Evolutionary conservation across 1,284 basidiomycete species (phyloP), one percentile per base, ranked within the genome.

Genomic region (Microbotryomycetes sp.): DNA sequence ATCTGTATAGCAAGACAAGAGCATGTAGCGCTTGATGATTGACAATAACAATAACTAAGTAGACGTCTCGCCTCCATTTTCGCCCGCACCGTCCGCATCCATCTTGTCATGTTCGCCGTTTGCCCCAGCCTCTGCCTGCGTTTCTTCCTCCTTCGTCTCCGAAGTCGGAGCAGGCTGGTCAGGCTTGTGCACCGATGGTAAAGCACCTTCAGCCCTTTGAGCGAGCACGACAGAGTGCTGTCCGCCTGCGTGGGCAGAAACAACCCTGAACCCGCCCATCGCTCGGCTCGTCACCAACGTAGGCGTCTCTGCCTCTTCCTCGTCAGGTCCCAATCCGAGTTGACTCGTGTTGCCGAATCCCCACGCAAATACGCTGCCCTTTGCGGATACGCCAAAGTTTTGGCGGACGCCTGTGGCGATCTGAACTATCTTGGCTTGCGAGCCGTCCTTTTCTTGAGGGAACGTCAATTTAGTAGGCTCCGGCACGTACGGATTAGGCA

Each of bases 401-500:
- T 89, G 88, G 70, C 90, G 83, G 45, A 83, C 83, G 2, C 91
- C 92, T 11, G 82, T 84, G 3, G 86, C 83, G 67, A 96, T 81
- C 57, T 84, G 81, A 18, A 85, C 80, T 66, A 93, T 83, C 5
- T 83, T 84, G 72, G 91, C 88, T 49, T 74, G 72, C 27, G 73
- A 71, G 3, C 63, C 67, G 45, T 30, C 61, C 4, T 51, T 76
- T 66, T 78, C 70, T n/a, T 67, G 69, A 0, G 87, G 86, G 79
- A 91, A 90, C 11, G 78, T 75, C 65, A 92, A 80, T 71, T 75
- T 60, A 28, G 67, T 61, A 30, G 65, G 61, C 11, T 51, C 23
- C 26, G 55, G 52, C 18, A 69, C 45, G 57, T 49, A 61, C 30
- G 52, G 51, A 47, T 61, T 62, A 5, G 67, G 70, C 3, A 71